These are phyloP conservation scores for Leishmania tarentolae DNA, from an alignment of 208 protist genomes.

Conservation along the genomic window DNA sequence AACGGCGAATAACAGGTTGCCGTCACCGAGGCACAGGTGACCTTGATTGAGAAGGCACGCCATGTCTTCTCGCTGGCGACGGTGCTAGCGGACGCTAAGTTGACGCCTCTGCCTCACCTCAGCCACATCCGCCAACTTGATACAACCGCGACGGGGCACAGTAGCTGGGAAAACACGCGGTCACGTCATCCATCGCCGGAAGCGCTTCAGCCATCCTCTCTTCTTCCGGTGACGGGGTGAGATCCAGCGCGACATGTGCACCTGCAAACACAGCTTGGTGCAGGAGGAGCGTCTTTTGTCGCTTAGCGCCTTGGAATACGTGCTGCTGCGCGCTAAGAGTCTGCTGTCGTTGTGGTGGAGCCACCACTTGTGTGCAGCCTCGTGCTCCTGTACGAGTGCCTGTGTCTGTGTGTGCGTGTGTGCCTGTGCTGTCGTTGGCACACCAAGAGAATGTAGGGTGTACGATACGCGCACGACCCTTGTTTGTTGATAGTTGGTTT, in stretches of 20 bases:
- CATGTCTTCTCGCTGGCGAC: conserved; percentile 70
- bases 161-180: conserved; percentile 73
- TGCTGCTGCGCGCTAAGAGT: conserved; percentile 56
- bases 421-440: not conserved
- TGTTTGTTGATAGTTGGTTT: too few species aligned
- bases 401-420: not conserved
- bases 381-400: not conserved
- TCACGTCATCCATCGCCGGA: conserved; percentile 57
- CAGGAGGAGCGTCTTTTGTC: conserved; percentile 69
- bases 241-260: conserved; percentile 63
- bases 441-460: not conserved
- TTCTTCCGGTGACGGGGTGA: conserved; percentile 60
- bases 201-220: conserved; percentile 48
- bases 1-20: conserved; percentile 58
- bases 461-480: too few species aligned
- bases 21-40: conserved; percentile 96
- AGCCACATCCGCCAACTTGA: conserved; percentile 97
- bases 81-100: conserved; percentile 79
- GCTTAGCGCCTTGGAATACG: conserved; percentile 76
- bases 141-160: conserved; percentile 76
- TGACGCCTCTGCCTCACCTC: conserved; percentile 92
- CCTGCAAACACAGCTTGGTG: conserved; percentile 47
- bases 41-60: conserved; percentile 79
- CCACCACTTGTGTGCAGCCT: not conserved
- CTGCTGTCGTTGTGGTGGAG: conserved; percentile 28